Evolutionary conservation across 2,329 filamentous ascomycete species (phyloP).

Genomic region (Mycogone perniciosa): DNA sequence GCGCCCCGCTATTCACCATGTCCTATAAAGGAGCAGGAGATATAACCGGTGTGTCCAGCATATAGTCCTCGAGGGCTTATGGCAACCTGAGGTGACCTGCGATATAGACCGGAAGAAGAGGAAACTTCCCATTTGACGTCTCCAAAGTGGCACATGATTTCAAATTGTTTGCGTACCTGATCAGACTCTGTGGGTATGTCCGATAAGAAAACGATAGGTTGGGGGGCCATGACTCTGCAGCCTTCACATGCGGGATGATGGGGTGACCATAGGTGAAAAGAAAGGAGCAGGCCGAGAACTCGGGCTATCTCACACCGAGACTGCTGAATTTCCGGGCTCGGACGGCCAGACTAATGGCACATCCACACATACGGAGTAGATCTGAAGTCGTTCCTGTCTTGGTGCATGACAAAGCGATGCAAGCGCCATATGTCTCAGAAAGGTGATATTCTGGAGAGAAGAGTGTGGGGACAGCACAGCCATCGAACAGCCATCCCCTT

Average conservation of each 20-base stretch:
- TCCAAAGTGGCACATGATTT: constrained; percentile 3
- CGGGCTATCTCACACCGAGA: too few relatives aligned
- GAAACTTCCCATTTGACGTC: constrained; percentile 4
- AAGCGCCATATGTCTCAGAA: too few relatives aligned
- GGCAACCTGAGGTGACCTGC: not conserved
- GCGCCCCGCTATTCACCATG: constrained; percentile 4
- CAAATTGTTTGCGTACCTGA: constrained; percentile 10
- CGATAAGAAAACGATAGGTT: not conserved
- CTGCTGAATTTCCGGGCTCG: too few relatives aligned
- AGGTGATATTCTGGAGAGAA: too few relatives aligned
- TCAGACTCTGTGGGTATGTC: not conserved
- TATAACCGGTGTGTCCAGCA: constrained; percentile 13
- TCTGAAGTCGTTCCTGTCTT: too few relatives aligned
- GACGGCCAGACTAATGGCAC: too few relatives aligned
- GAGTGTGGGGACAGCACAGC: too few relatives aligned
- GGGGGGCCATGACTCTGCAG: too few relatives aligned
- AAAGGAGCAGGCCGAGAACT: not conserved
- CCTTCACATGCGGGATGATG: too few relatives aligned
- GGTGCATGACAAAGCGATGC: too few relatives aligned
- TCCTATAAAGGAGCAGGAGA: constrained; percentile 11
- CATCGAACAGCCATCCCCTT: too few relatives aligned
- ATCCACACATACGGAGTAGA: too few relatives aligned
- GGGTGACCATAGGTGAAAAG: not conserved
- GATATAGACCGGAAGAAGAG: not conserved
- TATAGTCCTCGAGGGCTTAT: constrained; percentile 1